Evolutionary conservation across 192 early-diverging fungal species (phyloP).

Genomic region (Rhizophagus clarus): DNA sequence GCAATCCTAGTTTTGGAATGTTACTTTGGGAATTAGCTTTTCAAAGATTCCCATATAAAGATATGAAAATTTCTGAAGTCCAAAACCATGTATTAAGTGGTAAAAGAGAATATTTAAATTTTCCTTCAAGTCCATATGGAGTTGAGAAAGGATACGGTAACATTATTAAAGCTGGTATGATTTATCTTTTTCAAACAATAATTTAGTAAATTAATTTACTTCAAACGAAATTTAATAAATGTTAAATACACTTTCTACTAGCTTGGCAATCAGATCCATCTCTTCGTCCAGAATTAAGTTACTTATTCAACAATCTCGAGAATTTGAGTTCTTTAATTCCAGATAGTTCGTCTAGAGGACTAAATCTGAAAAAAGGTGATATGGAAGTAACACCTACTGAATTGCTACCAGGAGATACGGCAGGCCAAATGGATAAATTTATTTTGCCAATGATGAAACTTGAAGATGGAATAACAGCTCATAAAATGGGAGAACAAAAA

Average conservation of each 20-base stretch:
- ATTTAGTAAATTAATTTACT: not conserved
- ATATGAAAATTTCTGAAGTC: not conserved
- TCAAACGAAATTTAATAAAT: no score
- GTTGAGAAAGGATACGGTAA: not conserved
- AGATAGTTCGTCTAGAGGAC: no score
- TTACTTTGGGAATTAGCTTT: conserved; percentile 1
- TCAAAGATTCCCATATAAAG: not conserved
- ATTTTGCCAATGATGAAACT: not conserved
- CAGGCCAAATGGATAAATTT: not conserved
- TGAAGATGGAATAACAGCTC: not conserved
- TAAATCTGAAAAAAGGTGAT: not conserved
- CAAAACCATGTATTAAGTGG: not conserved
- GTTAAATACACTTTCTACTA: no score
- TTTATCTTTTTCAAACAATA: not conserved
- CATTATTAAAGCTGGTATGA: not conserved
- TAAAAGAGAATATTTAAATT: not conserved
- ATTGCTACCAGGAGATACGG: no score
- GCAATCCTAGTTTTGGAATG: conserved; percentile 1
- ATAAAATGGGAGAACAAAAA: not conserved
- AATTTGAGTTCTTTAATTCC: no score
- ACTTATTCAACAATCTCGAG: no score
- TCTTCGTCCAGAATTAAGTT: no score
- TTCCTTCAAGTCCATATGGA: not conserved
- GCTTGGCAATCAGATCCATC: no score
- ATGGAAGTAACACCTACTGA: not conserved